A percentile compares a stretch with the other conserved stretches of the same genome.
Conservation (phyloP, 2,329 filamentous ascomycete species). For the Alternaria rosae region DNA sequence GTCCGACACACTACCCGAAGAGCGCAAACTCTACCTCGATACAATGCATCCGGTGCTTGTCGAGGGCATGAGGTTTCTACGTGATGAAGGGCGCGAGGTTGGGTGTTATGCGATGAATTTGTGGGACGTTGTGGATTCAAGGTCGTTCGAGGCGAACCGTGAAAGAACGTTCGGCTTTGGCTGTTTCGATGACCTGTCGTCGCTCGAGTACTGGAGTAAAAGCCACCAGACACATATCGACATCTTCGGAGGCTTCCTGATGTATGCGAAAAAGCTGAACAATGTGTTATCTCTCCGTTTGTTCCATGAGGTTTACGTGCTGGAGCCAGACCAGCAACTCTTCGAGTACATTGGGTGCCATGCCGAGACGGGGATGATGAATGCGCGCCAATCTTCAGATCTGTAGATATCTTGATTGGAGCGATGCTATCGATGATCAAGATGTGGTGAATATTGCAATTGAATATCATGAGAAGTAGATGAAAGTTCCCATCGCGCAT, state of each 20-base stretch:
- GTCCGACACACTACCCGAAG: slow-evolving; percentile 51
- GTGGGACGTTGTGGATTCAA: slow-evolving; percentile 52
- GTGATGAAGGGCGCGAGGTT: slow-evolving; percentile 53
- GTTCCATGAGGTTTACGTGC: slow-evolving; percentile 54
- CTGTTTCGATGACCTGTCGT: slow-evolving; percentile 53
- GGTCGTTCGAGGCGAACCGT: slow-evolving; percentile 13
- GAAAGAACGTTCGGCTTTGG: slow-evolving; percentile 54
- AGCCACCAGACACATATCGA: slow-evolving; percentile 52
- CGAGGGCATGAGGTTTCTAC: slow-evolving; percentile 56
- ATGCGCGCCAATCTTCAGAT: neutral
- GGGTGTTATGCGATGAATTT: slow-evolving; percentile 56
- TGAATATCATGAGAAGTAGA: neutral
- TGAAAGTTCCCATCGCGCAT: neutral
- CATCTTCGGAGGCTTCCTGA: slow-evolving; percentile 53
- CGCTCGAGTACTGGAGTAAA: slow-evolving; percentile 52
- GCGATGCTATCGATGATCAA: neutral
- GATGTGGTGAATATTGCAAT: neutral
- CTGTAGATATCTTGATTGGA: neutral
- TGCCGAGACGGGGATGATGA: slow-evolving; percentile 46
- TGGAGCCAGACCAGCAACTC: slow-evolving; percentile 51
- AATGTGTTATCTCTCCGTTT: slow-evolving; percentile 48
- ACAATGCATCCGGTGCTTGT: slow-evolving; percentile 57
- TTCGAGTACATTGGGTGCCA: slow-evolving; percentile 57
- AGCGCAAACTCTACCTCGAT: slow-evolving; percentile 54
- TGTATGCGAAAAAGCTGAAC: slow-evolving; percentile 50